phyloP scores from a whole-genome alignment of 345 rosid genomes.

The Crucihimalaya himalaica region DNA sequence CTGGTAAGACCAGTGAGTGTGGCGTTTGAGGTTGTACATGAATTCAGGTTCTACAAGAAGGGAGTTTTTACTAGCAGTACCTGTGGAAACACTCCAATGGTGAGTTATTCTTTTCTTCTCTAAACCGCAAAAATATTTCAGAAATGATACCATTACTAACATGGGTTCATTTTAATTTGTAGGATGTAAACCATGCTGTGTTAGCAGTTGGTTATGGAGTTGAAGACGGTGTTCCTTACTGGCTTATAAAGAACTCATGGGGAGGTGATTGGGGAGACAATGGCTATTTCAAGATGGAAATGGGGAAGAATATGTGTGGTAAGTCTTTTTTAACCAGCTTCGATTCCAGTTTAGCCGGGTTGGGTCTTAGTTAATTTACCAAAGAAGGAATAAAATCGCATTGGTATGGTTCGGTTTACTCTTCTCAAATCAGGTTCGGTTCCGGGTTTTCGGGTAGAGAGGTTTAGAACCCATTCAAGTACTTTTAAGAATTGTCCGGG shows the following conservation, averaged over 20 bases:
- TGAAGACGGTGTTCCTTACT: constrained; percentile 66
- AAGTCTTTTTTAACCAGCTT: constrained; percentile 33
- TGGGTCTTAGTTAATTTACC: background rate
- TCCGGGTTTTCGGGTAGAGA: too few species aligned
- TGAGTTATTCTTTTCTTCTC: constrained; percentile 29
- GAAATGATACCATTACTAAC: background rate
- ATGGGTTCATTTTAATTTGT: background rate
- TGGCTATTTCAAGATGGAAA: constrained; percentile 88
- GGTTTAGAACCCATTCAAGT: too few species aligned
- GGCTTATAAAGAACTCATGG: constrained; percentile 96
- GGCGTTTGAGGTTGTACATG: constrained; percentile 70
- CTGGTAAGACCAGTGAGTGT: constrained; percentile 85
- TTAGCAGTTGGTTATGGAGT: constrained; percentile 89
- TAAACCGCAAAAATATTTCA: background rate
- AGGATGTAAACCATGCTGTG: constrained; percentile 97
- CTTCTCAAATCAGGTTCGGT: too few species aligned
- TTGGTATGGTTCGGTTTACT: background rate
- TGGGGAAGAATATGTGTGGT: constrained; percentile 98
- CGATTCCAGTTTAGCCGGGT: background rate
- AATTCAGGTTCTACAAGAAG: constrained; percentile 62
- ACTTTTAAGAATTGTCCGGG: too few species aligned
- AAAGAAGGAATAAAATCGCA: background rate
- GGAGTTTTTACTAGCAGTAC: constrained; percentile 70
- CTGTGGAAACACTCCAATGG: constrained; percentile 73
- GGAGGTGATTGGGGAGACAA: constrained; percentile 70